Evolutionary conservation across 495 filamentous ascomycete genomes (phyloP).

Genomic region (Neurospora sp.): DNA sequence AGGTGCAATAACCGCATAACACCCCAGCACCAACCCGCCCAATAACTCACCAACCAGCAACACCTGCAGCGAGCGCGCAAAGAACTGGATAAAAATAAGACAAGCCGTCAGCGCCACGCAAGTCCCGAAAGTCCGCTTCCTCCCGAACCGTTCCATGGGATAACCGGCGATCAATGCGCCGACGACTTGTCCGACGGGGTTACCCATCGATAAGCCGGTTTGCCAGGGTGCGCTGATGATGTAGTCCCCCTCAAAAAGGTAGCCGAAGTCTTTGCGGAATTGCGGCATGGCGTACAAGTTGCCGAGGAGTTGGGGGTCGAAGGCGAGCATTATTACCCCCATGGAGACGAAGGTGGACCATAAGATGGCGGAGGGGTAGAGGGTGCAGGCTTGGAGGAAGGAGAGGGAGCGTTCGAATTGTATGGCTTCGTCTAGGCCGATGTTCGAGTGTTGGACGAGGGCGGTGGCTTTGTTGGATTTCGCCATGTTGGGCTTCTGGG

Average conservation of each 20-base stretch:
- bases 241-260: constrained; percentile 20
- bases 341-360: constrained; percentile 35
- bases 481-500: constrained; percentile 4
- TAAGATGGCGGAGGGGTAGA: constrained; percentile 32
- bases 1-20: constrained; percentile 44
- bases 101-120: constrained; percentile 32
- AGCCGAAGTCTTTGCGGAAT: constrained; percentile 35
- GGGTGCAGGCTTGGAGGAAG: constrained; percentile 23
- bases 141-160: constrained; percentile 35
- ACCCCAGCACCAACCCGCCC: constrained; percentile 41
- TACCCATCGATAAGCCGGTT: constrained; percentile 35
- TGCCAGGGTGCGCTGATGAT: constrained; percentile 35
- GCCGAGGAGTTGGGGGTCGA: constrained; percentile 33
- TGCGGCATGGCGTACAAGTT: constrained; percentile 35
- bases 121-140: constrained; percentile 33
- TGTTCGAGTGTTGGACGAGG: no score
- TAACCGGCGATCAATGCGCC: constrained; percentile 37
- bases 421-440: constrained; percentile 15
- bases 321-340: constrained; percentile 37
- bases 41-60: constrained; percentile 42
- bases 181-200: constrained; percentile 35
- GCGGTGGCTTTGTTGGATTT: neutral
- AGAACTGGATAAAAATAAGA: constrained; percentile 50
- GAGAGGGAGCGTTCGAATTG: constrained; percentile 22
- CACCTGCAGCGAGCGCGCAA: constrained; percentile 33